Evolutionary conservation across 352 stramenopile species (phyloP).

Genomic region (Pythium scleroteichum): DNA sequence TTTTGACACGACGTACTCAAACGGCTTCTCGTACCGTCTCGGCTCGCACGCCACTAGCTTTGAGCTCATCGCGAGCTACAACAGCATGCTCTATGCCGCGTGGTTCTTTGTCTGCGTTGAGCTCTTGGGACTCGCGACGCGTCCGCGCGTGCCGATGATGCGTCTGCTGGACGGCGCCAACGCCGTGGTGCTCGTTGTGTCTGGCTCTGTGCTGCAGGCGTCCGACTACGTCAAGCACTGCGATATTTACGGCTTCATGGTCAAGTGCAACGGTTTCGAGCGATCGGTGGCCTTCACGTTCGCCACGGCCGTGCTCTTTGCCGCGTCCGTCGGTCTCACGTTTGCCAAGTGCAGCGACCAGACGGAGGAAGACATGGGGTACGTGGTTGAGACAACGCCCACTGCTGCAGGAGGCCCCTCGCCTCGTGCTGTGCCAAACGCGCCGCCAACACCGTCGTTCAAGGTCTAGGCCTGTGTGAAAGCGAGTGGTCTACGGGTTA

Average conservation of each 20-base stretch:
- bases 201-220: background rate
- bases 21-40: slow-evolving; percentile 11
- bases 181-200: slow-evolving; percentile 2
- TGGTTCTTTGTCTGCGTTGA: slow-evolving; percentile 7
- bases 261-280: slow-evolving; percentile 12
- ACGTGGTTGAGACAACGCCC: slow-evolving; percentile 18
- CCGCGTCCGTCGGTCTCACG: slow-evolving; percentile 8
- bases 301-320: slow-evolving; percentile 11
- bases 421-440: background rate
- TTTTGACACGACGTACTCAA: slow-evolving; percentile 11
- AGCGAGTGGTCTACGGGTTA: background rate
- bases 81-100: background rate
- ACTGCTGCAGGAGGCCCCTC: background rate
- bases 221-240: slow-evolving; percentile 22
- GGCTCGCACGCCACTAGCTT: slow-evolving; percentile 7
- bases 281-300: background rate
- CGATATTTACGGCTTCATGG: slow-evolving; percentile 15
- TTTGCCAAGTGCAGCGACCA: background rate
- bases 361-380: background rate
- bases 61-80: slow-evolving; percentile 5
- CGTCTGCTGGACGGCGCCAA: slow-evolving; percentile 2
- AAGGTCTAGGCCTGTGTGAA: slow-evolving; percentile 16
- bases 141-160: slow-evolving; percentile 9
- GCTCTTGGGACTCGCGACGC: background rate
- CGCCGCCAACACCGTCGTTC: slow-evolving; percentile 18